These are phyloP conservation scores for Suillus variegatus DNA, from an alignment of 768 basidiomycete species.

Conservation along the genomic window DNA sequence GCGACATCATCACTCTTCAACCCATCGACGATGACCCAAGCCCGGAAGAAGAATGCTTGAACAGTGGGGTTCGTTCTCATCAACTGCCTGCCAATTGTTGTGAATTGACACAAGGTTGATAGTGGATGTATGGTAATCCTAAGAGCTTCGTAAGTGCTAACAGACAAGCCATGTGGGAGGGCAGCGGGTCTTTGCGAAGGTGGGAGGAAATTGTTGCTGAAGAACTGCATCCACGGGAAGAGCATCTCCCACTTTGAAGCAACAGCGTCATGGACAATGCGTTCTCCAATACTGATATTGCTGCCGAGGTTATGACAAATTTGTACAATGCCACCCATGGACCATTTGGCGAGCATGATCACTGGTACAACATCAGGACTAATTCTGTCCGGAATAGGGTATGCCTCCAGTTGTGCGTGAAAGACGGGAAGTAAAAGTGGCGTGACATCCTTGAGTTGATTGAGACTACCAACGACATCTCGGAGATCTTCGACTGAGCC, in stretches of 20 bases:
- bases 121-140: conserved; percentile 7
- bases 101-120: conserved; percentile 7
- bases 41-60: conserved; percentile 7
- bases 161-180: conserved; percentile 3
- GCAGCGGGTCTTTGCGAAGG: background rate
- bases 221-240: conserved; percentile 12
- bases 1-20: background rate
- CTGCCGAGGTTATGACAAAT: conserved; percentile 6
- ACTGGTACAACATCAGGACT: conserved; percentile 2
- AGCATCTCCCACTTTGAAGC: conserved; percentile 9
- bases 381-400: conserved; percentile 2
- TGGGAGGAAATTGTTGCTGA: conserved; percentile 5
- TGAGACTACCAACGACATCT: conserved; percentile 2
- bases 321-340: conserved; percentile 9
- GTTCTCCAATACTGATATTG: conserved; percentile 1
- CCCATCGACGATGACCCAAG: conserved; percentile 4
- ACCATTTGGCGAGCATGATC: conserved; percentile 9
- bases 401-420: conserved; percentile 5
- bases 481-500: conserved; percentile 6
- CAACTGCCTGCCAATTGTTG: background rate
- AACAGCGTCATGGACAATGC: conserved; percentile 5
- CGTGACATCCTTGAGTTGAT: conserved; percentile 3
- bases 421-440: conserved; percentile 2
- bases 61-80: conserved; percentile 4
- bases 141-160: conserved; percentile 6